Conservation (phyloP, 2,329 filamentous ascomycete genomes). For the Mycosphaerelloides madeirae region DNA sequence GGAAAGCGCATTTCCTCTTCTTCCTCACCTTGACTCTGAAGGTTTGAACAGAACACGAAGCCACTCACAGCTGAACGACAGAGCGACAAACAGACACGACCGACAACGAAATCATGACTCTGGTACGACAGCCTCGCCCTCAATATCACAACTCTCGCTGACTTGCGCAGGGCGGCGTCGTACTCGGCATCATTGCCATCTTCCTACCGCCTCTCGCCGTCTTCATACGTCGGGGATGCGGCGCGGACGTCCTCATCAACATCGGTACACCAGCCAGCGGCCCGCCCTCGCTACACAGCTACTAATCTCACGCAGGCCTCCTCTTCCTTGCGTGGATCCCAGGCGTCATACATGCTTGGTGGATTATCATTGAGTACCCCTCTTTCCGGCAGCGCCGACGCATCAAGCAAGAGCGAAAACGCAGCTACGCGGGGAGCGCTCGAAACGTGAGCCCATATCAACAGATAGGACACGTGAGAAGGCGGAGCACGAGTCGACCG, state of each 20-base stretch:
- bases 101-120: too few species aligned
- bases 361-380: constrained; percentile 16
- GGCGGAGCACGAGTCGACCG: constrained; percentile 4
- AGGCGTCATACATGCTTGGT: constrained; percentile 14
- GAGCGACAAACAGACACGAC: too few species aligned
- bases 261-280: constrained; percentile 43
- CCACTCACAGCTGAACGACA: too few species aligned
- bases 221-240: constrained; percentile 83
- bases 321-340: constrained; percentile 63
- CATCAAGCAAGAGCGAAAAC: constrained; percentile 2
- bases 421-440: constrained; percentile 5
- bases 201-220: constrained; percentile 77
- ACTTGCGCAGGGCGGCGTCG: constrained; percentile 12
- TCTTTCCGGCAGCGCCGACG: constrained; percentile 12
- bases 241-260: constrained; percentile 80
- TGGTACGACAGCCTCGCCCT: too few species aligned
- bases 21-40: too few species aligned
- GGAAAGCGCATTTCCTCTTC: too few species aligned
- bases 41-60: too few species aligned
- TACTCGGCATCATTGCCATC: constrained; percentile 19
- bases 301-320: constrained; percentile 35
- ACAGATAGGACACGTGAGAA: constrained; percentile 8
- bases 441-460: constrained; percentile 2
- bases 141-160: constrained; percentile 2
- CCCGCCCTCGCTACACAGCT: too few species aligned